Evolutionary conservation across 441 rosid genomes (phyloP), one percentile per base, ranked within the genome.

Genomic region (Arabidopsis hybrid): DNA sequence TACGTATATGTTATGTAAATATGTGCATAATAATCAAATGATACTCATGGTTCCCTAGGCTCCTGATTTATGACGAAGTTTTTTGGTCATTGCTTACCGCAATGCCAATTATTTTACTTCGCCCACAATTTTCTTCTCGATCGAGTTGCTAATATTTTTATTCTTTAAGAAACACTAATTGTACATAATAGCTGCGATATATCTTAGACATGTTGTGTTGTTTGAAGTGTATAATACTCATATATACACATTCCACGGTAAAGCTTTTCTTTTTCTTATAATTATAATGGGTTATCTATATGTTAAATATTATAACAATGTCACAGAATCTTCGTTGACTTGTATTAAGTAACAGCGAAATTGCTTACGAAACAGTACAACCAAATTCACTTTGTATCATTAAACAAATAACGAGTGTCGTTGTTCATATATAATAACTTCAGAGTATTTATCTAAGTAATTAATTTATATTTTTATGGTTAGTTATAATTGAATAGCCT

Each of bases 1-100:
- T 59, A 58, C 16, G 43, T 26, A 72, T 50, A 21, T 16, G 34
- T 51, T 35, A 18, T n/a, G 8, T 42, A 72, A 3, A 39, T 39
- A 29, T 17, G 11, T 16, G 10, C 38, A 65, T 39, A 49, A 38
- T 66, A 39, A 42, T 56, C 7, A 56, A 65, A 67, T 57, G 11
- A 6, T 21, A 31, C 43, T 67, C 58, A 68, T 68, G 64, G 43
- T 60, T 68, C 74, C 78, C 74, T 4, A 53, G 69, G 67, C 26
- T 63, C 67, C 4, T 53, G 52, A 60, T 60, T 75, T 34, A 76
- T 55, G 75, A 69, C 65, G 8, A 36, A 42, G 64, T 46, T 58
- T 29, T 69, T 46, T 46, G 73, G 79, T 76, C 71, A 76, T 55
- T 76, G 79, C 75, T 76, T 62, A 69, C 74, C 69, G 47, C 79